These are phyloP conservation scores for Pseudonitzschia pungens DNA, from an alignment of 108 stramenopile species.

Conservation along the genomic window DNA sequence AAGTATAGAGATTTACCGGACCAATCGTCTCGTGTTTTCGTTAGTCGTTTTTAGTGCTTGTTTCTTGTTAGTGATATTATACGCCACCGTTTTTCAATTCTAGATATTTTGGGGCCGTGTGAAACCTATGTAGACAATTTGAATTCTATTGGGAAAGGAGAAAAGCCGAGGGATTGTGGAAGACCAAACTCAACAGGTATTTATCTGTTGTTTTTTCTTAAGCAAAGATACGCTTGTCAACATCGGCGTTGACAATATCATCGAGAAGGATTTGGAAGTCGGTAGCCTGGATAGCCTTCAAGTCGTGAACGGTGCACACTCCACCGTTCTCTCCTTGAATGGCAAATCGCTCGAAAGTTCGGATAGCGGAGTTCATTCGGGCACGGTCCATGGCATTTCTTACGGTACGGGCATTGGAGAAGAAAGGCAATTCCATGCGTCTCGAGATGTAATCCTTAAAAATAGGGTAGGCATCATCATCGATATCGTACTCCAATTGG, in stretches of 20 bases:
- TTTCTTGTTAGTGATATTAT: too few species aligned
- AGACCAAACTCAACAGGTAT: not conserved
- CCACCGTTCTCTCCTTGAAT: slow-evolving; percentile 86
- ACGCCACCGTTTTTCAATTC: too few species aligned
- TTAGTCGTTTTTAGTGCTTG: too few species aligned
- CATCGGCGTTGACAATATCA: slow-evolving; percentile 88
- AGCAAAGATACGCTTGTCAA: slow-evolving; percentile 87
- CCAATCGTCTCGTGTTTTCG: too few species aligned
- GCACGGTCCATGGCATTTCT: slow-evolving; percentile 99
- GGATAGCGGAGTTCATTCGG: slow-evolving; percentile 95
- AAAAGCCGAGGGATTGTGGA: too few species aligned
- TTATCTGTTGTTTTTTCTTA: slow-evolving; percentile 37
- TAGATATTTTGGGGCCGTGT: too few species aligned
- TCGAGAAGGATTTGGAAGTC: slow-evolving; percentile 96
- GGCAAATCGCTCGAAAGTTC: slow-evolving; percentile 92
- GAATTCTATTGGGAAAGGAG: too few species aligned
- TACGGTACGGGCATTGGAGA: slow-evolving; percentile 98
- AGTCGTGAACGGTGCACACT: slow-evolving; percentile 67
- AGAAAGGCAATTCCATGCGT: slow-evolving; percentile 95
- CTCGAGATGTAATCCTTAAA: slow-evolving; percentile 92
- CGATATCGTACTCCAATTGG: slow-evolving; percentile 91
- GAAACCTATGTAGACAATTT: too few species aligned
- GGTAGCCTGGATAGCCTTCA: slow-evolving; percentile 80
- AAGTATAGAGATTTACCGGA: too few species aligned
- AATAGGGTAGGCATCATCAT: slow-evolving; percentile 57